Base-by-base conservation (phyloP, 441 rosid species). In the Pelargonium citronellum region DNA sequence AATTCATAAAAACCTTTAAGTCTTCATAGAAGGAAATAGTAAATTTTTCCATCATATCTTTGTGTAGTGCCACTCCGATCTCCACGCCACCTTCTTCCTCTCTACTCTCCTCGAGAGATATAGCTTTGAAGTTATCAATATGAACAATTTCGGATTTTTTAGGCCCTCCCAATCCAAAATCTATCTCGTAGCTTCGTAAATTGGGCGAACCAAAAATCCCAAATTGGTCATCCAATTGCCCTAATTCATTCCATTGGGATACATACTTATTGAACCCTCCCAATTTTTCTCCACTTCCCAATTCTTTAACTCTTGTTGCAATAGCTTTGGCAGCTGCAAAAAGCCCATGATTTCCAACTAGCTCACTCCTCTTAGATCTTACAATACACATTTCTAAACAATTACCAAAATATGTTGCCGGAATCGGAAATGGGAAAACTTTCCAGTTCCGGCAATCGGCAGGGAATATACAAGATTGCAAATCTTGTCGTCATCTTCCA, bases 341-440 rank as follows among this genome's bases (percentile, higher is more conserved):
- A 10, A 82, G 7, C 19, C 86, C 87, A 0, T 74, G 27, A 67
- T 67, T 34, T 2, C 83, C 79, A 7, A 71, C 8, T 9, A 84
- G 62, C 27, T 68, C 79, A 7, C 70, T 44, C 64, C 71, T 78
- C 63, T 75, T 76, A 1, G 61, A 72, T 6, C 58, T 0, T 0
- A 73, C 62, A 0, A 30, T 19, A 12, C 68, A 67, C 7, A 66
- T 24, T 9, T 75, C 72, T 0, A 82, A 9, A 19, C 82, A 79
- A 37, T 86, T 83, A 0, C 86, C 86, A 10, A 79, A 83, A 64
- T 82, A 86, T 1, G 75, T 73, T 0, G 34, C 46, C 0, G 83
- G 80, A 6, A 83, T 39, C 0, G 74, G 44, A 15, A 17, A 7
- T 64, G 70, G 73, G 0, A 60, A 69, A 0, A 12, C 53, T 12